Conservation (phyloP, 371 early-diverging fungal species). For the Saksenaea vasiformis region DNA sequence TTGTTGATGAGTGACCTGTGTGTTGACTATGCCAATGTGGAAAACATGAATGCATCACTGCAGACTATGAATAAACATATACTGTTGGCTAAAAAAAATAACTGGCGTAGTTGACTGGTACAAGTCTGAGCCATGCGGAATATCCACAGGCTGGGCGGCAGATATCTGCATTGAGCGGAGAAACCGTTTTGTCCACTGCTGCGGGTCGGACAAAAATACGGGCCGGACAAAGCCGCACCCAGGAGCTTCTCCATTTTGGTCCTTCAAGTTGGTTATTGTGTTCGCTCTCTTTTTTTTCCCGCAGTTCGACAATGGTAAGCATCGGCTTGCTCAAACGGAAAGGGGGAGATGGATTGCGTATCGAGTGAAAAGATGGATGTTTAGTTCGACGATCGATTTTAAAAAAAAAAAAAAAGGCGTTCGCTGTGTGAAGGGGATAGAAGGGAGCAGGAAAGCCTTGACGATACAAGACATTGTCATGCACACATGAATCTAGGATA, state of each 20-base stretch:
- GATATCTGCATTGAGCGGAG: background rate
- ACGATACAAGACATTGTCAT: no score
- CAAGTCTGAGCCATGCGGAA: no score
- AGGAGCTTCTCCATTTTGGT: background rate
- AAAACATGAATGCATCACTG: no score
- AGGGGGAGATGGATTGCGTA: background rate
- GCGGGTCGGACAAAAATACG: background rate
- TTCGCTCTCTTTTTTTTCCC: constrained; percentile 1
- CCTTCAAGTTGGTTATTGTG: background rate
- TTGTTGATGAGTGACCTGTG: no score
- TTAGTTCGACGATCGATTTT: background rate
- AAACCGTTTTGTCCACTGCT: background rate
- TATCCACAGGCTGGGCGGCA: no score
- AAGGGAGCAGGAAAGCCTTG: background rate
- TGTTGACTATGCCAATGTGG: no score
- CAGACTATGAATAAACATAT: no score
- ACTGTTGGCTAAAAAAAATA: no score
- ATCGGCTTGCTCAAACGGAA: background rate
- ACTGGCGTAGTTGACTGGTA: no score
- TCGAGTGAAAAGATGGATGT: background rate
- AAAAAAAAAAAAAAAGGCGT: background rate
- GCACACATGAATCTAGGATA: no score
- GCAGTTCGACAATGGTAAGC: constrained; percentile 2
- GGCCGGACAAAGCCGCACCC: background rate
- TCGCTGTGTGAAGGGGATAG: background rate